Base-by-base conservation (phyloP, 2,329 filamentous ascomycete species). In the Emericellopsis cladophorae region DNA sequence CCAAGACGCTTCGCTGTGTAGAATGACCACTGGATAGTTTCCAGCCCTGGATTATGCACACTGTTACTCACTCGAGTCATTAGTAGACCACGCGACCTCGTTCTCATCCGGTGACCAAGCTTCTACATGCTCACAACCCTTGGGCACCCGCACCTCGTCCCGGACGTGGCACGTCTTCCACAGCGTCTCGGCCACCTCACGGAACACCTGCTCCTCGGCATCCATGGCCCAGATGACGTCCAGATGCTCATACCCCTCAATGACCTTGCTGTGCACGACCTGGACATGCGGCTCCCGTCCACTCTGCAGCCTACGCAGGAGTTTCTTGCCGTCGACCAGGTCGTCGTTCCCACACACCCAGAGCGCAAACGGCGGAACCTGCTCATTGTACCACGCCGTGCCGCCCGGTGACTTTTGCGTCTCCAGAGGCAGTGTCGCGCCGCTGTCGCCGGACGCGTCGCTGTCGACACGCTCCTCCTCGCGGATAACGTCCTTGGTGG, bases 171-270 rank as follows among this genome's bases (percentile, higher is more conserved):
- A 66, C 2, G 86, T 94, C 58, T 79, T 79, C 89, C 89, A 95
- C 11, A 95, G 59, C 12, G 93, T 81, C 51, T 90, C 81, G 24
- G 79, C 73, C 0, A 95, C 66, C 61, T 94, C 89, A 42, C 67
- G 70, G 5, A 89, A 92, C 1, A 95, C 84, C 56, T 90, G 76
- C 37, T 90, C 80, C 14, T 88, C 76, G 0, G 79, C 78, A 54
- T 95, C 88, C 69, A 95, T 86, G 0, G 89, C 88, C 90, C 90
- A 95, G 31, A 96, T 78, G 2, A 95, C 86, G 61, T 95, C 90
- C 5, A 96, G 70, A 60, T 96, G 90, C 62, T 95, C 90, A 56
- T 95, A 94, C 37, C 82, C 85, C 3, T 85, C 78, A 35, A 95
- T 83, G 18, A 93, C 67, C 55, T 86, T 93, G 46, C 74, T 74